Percentiles rank a stretch among this genome's conserved stretches.
These are phyloP conservation scores for Backusella mclennaniae DNA, from an alignment of 192 early-diverging fungal species.

Conservation along the genomic window DNA sequence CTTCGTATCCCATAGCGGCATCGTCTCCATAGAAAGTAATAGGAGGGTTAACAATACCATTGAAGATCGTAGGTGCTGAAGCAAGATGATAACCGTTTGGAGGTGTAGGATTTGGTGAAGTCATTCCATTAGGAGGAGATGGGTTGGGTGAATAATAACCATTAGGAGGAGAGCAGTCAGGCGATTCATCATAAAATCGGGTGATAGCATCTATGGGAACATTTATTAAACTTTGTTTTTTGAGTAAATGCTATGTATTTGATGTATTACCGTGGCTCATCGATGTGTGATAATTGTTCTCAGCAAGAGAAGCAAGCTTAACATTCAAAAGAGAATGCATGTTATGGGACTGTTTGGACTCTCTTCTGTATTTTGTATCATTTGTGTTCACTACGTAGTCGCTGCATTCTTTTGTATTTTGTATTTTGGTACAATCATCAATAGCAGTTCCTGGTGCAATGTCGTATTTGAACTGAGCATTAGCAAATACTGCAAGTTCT, in stretches of 20 bases:
- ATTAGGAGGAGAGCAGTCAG: constrained; percentile 15
- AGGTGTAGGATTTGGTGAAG: constrained; percentile 13
- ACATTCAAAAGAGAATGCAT: constrained; percentile 17
- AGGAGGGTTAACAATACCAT: constrained; percentile 9
- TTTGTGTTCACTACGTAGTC: neutral
- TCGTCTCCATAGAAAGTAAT: constrained; percentile 13
- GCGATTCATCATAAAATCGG: constrained; percentile 9
- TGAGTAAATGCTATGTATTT: neutral
- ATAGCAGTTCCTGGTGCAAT: constrained; percentile 2
- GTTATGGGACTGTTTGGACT: constrained; percentile 7
- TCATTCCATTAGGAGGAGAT: constrained; percentile 10
- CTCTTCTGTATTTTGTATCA: neutral
- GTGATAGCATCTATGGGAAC: constrained; percentile 13
- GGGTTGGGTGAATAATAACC: constrained; percentile 16
- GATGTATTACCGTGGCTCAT: constrained; percentile 13
- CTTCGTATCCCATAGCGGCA: neutral
- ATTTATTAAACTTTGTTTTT: neutral
- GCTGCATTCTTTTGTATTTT: neutral
- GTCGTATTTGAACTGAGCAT: constrained; percentile 70
- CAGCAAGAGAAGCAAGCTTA: constrained; percentile 8
- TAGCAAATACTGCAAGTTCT: constrained; percentile 66
- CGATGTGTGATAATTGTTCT: constrained; percentile 4
- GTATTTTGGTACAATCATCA: neutral
- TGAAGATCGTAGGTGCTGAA: neutral
- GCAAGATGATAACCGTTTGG: constrained; percentile 12